These are phyloP conservation scores for Trichosporon inkin DNA, from an alignment of 1,284 basidiomycete genomes.

Conservation along the genomic window DNA sequence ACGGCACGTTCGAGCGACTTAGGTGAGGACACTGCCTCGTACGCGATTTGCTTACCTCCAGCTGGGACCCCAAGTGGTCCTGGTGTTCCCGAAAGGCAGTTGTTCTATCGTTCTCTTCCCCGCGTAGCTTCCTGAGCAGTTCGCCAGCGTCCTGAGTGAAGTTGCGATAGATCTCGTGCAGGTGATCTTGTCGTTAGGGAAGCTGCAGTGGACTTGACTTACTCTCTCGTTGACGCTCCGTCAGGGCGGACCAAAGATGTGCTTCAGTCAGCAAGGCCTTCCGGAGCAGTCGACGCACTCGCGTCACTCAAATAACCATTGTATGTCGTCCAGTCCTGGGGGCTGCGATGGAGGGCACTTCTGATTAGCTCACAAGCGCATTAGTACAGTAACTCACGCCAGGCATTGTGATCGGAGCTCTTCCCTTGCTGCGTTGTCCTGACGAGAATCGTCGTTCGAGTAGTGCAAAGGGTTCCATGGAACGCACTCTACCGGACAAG, in stretches of 20 bases:
- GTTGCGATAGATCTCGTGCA: not conserved
- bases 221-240: slow-evolving; percentile 32
- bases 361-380: not conserved
- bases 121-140: not conserved
- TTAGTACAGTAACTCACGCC: not conserved
- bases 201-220: not conserved
- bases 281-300: slow-evolving; percentile 27
- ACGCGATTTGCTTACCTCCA: too few species aligned
- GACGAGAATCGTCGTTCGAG: too few species aligned
- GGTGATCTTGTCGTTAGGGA: not conserved
- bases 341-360: slow-evolving; percentile 47
- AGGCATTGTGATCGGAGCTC: not conserved
- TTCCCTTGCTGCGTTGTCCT: too few species aligned
- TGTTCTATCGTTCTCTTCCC: not conserved
- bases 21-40: too few species aligned
- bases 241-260: slow-evolving; percentile 39
- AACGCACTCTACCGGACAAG: not conserved
- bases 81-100: not conserved
- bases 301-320: slow-evolving; percentile 46
- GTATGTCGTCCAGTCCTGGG: slow-evolving; percentile 50
- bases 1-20: too few species aligned
- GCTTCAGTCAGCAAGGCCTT: slow-evolving; percentile 22
- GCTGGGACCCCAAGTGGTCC: too few species aligned
- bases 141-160: not conserved
- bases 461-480: not conserved